phyloP scores from a whole-genome alignment of 768 basidiomycete genomes.

The Tulasnella sp. region DNA sequence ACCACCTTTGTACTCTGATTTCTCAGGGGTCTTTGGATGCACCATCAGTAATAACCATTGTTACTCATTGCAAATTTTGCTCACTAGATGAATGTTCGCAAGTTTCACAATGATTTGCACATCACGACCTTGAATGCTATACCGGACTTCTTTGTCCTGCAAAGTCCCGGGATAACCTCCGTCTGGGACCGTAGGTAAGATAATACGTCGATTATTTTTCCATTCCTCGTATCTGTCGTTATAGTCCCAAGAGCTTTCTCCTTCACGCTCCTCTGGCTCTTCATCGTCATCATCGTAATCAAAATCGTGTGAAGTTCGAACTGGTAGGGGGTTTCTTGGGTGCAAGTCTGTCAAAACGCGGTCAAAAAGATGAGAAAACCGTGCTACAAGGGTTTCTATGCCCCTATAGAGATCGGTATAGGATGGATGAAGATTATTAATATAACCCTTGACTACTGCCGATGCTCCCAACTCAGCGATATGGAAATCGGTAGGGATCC shows the following conservation, averaged over 20 bases:
- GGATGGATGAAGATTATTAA: conserved; percentile 7
- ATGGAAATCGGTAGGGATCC: conserved; percentile 6
- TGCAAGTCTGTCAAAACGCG: conserved; percentile 7
- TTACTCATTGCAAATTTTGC: background rate
- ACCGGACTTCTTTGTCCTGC: background rate
- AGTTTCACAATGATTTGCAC: conserved; percentile 28
- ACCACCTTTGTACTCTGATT: conserved; percentile 36
- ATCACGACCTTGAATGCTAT: conserved; percentile 1
- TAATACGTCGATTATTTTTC: background rate
- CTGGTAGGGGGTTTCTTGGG: background rate
- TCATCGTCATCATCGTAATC: background rate
- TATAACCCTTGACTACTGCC: background rate
- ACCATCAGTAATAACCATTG: too few species aligned
- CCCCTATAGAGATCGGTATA: conserved; percentile 2
- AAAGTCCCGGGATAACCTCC: conserved; percentile 1
- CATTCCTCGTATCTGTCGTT: background rate
- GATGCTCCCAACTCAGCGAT: background rate
- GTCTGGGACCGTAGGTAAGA: background rate
- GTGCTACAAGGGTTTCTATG: conserved; percentile 2
- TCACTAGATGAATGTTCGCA: conserved; percentile 24
- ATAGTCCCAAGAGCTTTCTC: too few species aligned
- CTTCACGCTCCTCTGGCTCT: background rate
- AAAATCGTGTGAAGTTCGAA: background rate
- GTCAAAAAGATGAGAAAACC: conserved; percentile 5
- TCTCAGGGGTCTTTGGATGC: conserved; percentile 24